These are phyloP conservation scores for Wickerhamomyces strasburgensis DNA, from an alignment of 805 yeast genomes.

Conservation along the genomic window DNA sequence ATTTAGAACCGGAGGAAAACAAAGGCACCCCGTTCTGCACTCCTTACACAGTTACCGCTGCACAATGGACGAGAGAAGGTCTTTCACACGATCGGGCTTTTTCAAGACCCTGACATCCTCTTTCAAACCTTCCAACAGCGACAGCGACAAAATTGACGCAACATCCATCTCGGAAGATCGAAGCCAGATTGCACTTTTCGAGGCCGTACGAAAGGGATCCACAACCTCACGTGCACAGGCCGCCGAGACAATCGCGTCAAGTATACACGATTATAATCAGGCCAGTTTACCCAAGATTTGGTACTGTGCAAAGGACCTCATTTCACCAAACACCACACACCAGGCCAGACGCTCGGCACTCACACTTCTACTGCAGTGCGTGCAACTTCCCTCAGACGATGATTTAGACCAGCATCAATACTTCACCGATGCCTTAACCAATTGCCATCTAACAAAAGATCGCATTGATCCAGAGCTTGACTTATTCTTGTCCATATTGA, in stretches of 20 bases:
- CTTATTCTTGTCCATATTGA: conserved; percentile 42
- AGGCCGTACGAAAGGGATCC: conserved; percentile 35
- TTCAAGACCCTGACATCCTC: conserved; percentile 24
- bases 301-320: conserved; percentile 58
- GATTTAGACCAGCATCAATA: conserved; percentile 47
- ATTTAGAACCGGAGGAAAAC: too few species aligned
- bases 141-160: conserved; percentile 32
- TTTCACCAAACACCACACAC: conserved; percentile 32
- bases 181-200: conserved; percentile 34
- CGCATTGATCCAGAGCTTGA: conserved; percentile 46
- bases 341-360: conserved; percentile 44
- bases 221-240: conserved; percentile 41
- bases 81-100: conserved; percentile 17
- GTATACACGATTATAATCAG: conserved; percentile 47
- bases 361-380: conserved; percentile 50
- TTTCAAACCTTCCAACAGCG: conserved; percentile 22
- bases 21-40: neutral
- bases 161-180: conserved; percentile 41
- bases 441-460: conserved; percentile 31
- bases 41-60: neutral
- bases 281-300: conserved; percentile 69
- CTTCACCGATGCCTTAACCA: conserved; percentile 51
- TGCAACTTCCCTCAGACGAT: conserved; percentile 41
- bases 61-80: conserved; percentile 5
- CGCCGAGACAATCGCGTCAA: conserved; percentile 43